phyloP scores from a whole-genome alignment of 2,329 filamentous ascomycete genomes.

The Neoarthrinium moseri region DNA sequence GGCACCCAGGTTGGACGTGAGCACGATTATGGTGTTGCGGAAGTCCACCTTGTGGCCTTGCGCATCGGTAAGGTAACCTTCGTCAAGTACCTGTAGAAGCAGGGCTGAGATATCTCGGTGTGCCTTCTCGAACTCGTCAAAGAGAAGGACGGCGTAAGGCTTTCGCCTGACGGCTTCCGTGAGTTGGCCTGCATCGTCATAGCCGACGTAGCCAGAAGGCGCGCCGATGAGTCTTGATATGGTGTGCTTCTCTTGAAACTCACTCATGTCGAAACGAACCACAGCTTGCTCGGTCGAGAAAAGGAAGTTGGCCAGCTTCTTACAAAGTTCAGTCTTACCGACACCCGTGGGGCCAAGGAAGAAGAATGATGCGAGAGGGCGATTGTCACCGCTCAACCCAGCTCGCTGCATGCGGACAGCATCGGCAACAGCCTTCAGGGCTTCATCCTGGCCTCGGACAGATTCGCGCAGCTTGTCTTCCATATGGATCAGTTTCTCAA shows the following conservation, averaged over 20 bases:
- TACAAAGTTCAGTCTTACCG: constrained; percentile 96
- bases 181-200: constrained; percentile 93
- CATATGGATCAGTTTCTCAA: constrained; percentile 94
- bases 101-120: constrained; percentile 92
- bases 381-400: constrained; percentile 86
- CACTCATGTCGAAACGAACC: constrained; percentile 94
- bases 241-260: constrained; percentile 97
- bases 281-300: constrained; percentile 92
- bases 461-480: constrained; percentile 82
- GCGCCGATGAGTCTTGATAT: constrained; percentile 89
- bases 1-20: constrained; percentile 93
- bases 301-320: constrained; percentile 89
- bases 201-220: constrained; percentile 92
- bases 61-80: constrained; percentile 91
- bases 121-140: constrained; percentile 98
- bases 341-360: constrained; percentile 96
- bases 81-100: constrained; percentile 90
- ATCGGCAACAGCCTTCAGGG: constrained; percentile 84
- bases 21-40: constrained; percentile 91
- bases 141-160: constrained; percentile 90
- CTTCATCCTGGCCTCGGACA: constrained; percentile 91
- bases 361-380: constrained; percentile 93
- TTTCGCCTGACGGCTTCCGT: constrained; percentile 94
- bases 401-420: constrained; percentile 93
- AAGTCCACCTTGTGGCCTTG: constrained; percentile 98